Conservation (phyloP, 106 monocot species). For the Triglochin maritima region DNA sequence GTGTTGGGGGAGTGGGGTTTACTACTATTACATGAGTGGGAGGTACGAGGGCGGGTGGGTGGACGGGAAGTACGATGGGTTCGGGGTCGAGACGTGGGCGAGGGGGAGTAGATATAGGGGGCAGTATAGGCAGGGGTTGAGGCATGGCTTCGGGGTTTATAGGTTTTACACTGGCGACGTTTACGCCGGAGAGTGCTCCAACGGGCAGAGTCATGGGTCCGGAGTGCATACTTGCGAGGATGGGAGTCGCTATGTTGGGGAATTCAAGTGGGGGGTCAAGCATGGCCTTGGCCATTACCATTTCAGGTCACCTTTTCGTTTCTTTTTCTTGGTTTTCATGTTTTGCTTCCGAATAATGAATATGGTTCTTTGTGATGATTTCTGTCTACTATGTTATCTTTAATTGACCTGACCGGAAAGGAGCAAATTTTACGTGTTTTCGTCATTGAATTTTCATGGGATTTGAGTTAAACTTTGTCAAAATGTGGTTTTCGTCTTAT, state of each 20-base stretch:
- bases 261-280: slow-evolving; percentile 81
- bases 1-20: slow-evolving; percentile 86
- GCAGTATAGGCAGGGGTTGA: slow-evolving; percentile 65
- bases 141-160: slow-evolving; percentile 85
- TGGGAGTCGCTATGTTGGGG: slow-evolving; percentile 85
- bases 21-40: slow-evolving; percentile 97
- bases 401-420: no score
- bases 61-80: slow-evolving; percentile 88
- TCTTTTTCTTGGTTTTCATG: neutral
- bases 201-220: slow-evolving; percentile 90
- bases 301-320: slow-evolving; percentile 49
- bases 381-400: neutral
- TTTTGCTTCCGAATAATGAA: neutral
- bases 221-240: slow-evolving; percentile 89
- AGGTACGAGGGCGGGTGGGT: slow-evolving; percentile 94
- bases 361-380: neutral
- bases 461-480: no score
- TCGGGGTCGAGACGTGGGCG: slow-evolving; percentile 94
- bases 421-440: no score
- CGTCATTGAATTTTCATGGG: no score
- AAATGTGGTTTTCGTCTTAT: no score
- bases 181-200: slow-evolving; percentile 87
- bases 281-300: slow-evolving; percentile 96
- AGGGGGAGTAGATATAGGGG: slow-evolving; percentile 79
- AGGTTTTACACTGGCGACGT: slow-evolving; percentile 87